phyloP scores from a whole-genome alignment of 2,329 filamentous ascomycete genomes.

The Stemphylium lycopersici region DNA sequence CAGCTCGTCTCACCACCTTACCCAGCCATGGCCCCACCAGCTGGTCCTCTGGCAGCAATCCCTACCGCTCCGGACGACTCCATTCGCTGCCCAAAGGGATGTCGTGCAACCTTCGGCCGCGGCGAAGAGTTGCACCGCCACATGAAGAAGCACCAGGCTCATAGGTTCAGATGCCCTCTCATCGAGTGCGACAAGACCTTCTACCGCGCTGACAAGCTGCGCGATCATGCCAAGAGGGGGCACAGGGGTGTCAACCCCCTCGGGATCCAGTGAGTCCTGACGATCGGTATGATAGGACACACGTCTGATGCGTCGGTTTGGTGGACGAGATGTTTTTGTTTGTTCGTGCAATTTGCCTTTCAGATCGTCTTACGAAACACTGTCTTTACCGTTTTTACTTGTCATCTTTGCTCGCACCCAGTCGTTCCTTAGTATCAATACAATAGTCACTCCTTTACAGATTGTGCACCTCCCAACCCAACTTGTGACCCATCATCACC shows the following conservation, averaged over 20 bases:
- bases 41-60: not conserved
- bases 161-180: conserved; percentile 8
- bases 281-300: not conserved
- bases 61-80: not conserved
- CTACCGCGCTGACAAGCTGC: conserved; percentile 25
- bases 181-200: conserved; percentile 18
- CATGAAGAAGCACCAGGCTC: conserved; percentile 16
- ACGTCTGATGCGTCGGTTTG: no score
- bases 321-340: not conserved
- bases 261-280: not conserved
- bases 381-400: not conserved
- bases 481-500: not conserved
- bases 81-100: conserved; percentile 7
- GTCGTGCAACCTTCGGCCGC: conserved; percentile 13
- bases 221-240: conserved; percentile 16
- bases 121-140: conserved; percentile 26
- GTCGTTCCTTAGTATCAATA: not conserved
- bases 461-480: not conserved
- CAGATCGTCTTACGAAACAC: not conserved
- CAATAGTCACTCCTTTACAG: not conserved
- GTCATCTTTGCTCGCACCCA: not conserved
- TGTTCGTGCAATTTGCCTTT: not conserved
- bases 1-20: not conserved
- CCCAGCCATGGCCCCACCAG: not conserved
- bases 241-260: not conserved